A percentile compares a stretch with the other conserved stretches of the same genome.
Evolutionary conservation across 2,329 filamentous ascomycete genomes (phyloP).

Genomic region (Fusarium stilboides): DNA sequence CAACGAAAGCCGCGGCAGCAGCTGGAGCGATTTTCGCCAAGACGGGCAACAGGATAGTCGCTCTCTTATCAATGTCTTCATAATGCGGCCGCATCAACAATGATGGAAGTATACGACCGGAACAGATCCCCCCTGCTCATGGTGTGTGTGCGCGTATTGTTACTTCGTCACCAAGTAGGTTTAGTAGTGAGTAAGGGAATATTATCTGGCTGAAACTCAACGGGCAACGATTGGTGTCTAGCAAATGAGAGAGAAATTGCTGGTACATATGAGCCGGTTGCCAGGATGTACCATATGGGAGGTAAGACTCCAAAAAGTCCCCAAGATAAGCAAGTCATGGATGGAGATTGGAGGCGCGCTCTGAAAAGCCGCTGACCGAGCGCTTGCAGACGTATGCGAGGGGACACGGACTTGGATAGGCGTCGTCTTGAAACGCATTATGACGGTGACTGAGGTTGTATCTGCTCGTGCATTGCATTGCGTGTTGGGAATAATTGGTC

Average conservation of each 20-base stretch:
- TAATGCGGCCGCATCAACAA: constrained; percentile 1
- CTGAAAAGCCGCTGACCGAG: constrained; percentile 25
- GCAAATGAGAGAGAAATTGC: constrained; percentile 13
- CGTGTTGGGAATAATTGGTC: constrained; percentile 4
- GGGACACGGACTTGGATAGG: constrained; percentile 33
- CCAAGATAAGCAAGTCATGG: constrained; percentile 40
- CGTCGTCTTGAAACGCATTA: constrained; percentile 32
- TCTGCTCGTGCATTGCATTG: constrained; percentile 18
- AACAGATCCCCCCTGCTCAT: too few species aligned
- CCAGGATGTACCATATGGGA: constrained; percentile 2
- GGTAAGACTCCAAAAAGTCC: constrained; percentile 14
- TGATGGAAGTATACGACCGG: background rate
- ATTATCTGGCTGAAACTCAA: constrained; percentile 17
- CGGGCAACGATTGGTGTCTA: constrained; percentile 5
- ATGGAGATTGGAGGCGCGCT: constrained; percentile 24
- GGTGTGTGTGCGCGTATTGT: constrained; percentile 4
- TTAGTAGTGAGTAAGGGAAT: constrained; percentile 13
- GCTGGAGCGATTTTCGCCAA: constrained; percentile 24
- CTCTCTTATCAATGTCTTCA: constrained; percentile 38
- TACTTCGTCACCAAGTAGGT: constrained; percentile 16
- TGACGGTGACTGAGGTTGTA: constrained; percentile 31
- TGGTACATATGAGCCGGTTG: constrained; percentile 1
- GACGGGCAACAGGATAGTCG: constrained; percentile 30
- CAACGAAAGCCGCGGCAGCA: constrained; percentile 40
- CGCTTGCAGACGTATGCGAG: constrained; percentile 30